Percentiles rank a stretch among this genome's conserved stretches.
Evolutionary conservation across 352 stramenopile species (phyloP).

Genomic region (Lagenidium giganteum): DNA sequence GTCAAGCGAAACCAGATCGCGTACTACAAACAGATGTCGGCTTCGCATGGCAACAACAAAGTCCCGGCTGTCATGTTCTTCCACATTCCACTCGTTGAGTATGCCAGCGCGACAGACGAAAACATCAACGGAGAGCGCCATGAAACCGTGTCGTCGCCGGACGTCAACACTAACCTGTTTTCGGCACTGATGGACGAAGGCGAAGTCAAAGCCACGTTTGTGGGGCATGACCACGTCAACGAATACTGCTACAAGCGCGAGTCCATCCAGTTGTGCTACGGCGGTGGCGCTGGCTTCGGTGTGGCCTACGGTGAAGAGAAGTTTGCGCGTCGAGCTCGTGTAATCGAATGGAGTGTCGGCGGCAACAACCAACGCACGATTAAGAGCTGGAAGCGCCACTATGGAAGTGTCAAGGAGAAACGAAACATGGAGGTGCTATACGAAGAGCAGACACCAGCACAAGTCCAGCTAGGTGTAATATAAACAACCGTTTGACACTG

Average conservation of each 20-base stretch:
- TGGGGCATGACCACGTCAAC: constrained; percentile 19
- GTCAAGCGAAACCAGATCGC: constrained; percentile 18
- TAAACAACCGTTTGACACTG: too few species aligned
- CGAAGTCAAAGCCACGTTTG: constrained; percentile 30
- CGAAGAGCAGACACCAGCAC: too few species aligned
- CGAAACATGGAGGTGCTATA: constrained; percentile 88
- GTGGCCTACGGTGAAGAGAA: constrained; percentile 6
- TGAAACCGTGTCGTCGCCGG: constrained; percentile 29
- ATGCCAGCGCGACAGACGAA: constrained; percentile 2
- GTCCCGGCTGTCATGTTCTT: constrained; percentile 30
- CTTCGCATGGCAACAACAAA: constrained; percentile 1
- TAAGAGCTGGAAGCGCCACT: constrained; percentile 17
- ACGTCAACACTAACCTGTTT: constrained; percentile 13
- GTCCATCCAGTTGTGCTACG: constrained; percentile 26
- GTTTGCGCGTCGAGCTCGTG: constrained; percentile 9
- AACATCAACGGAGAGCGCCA: constrained; percentile 27
- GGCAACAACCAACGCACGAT: constrained; percentile 10
- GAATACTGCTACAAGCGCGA: constrained; percentile 23
- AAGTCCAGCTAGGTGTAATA: too few species aligned
- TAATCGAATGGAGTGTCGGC: constrained; percentile 16
- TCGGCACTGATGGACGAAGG: constrained; percentile 10
- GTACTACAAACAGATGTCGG: constrained; percentile 14
- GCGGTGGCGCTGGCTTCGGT: constrained; percentile 20
- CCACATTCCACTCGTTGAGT: constrained; percentile 19
- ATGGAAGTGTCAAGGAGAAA: constrained; percentile 18